A percentile compares a stretch with the other conserved stretches of the same genome.
Conservation (phyloP, 495 filamentous ascomycete species). For the Neurospora sublineolata region DNA sequence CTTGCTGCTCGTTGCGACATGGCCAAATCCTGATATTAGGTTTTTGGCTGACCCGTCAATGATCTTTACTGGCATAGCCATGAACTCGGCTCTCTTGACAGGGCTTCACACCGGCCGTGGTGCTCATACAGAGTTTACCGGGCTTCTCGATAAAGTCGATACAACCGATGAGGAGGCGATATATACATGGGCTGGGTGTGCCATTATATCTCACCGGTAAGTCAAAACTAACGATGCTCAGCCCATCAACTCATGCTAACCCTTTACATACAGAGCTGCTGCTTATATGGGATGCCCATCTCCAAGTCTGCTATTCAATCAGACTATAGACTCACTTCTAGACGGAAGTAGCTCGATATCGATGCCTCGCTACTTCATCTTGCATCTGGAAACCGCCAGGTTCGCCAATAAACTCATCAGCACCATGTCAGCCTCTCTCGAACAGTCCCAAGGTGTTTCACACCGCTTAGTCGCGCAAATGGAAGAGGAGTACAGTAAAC, state of each 20-base stretch:
- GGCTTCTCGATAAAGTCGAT: constrained; percentile 18
- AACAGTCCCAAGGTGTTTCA: constrained; percentile 30
- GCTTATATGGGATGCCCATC: constrained; percentile 30
- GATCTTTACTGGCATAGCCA: constrained; percentile 27
- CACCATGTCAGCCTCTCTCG: constrained; percentile 28
- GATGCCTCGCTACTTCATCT: constrained; percentile 27
- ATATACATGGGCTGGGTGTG: constrained; percentile 35
- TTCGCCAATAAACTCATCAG: constrained; percentile 29
- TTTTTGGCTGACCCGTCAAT: constrained; percentile 32
- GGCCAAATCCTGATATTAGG: constrained; percentile 31
- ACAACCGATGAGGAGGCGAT: constrained; percentile 33
- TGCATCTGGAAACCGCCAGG: constrained; percentile 31
- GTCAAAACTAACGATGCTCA: not conserved
- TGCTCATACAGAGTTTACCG: constrained; percentile 28
- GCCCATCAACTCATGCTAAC: not conserved
- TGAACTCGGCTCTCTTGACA: constrained; percentile 28
- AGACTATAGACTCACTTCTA: constrained; percentile 28
- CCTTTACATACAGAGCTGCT: constrained; percentile 13
- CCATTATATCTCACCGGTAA: constrained; percentile 31
- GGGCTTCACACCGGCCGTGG: constrained; percentile 34
- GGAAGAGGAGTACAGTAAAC: constrained; percentile 32
- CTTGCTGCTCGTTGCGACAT: constrained; percentile 30
- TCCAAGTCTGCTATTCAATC: constrained; percentile 28
- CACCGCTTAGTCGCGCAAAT: constrained; percentile 28
- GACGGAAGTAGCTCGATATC: constrained; percentile 25